A percentile compares a stretch with the other conserved stretches of the same genome.
These are phyloP conservation scores for Endocarpon pusillum DNA, from an alignment of 495 filamentous ascomycete genomes.

Conservation along the genomic window DNA sequence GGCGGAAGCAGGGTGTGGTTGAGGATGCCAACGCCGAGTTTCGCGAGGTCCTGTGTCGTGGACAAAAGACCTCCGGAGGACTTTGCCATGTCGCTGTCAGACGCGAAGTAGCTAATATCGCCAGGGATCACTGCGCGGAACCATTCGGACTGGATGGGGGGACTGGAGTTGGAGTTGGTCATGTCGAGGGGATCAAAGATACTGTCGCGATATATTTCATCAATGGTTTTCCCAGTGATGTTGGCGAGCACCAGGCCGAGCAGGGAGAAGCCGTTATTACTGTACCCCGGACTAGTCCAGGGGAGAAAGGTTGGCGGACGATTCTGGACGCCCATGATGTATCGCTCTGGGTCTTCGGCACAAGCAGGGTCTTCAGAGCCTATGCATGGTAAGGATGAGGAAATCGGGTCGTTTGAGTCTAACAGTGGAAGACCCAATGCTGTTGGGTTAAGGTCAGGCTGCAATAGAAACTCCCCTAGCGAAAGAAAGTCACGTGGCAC, in stretches of 20 bases:
- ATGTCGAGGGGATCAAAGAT: conserved; percentile 17
- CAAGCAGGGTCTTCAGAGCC: neutral
- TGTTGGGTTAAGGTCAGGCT: conserved; percentile 6
- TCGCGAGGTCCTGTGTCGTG: conserved; percentile 30
- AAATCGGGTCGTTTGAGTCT: conserved; percentile 14
- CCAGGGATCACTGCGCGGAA: conserved; percentile 11
- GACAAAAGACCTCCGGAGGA: conserved; percentile 39
- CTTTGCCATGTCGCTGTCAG: conserved; percentile 5
- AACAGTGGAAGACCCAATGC: conserved; percentile 19
- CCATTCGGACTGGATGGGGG: conserved; percentile 3
- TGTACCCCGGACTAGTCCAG: conserved; percentile 17
- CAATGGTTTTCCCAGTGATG: conserved; percentile 12
- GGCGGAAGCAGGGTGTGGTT: conserved; percentile 27
- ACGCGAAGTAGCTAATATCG: conserved; percentile 3
- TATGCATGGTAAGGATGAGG: conserved; percentile 3
- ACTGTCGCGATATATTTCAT: conserved; percentile 10
- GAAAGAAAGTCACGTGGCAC: conserved; percentile 22
- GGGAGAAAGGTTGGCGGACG: conserved; percentile 14
- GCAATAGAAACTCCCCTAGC: conserved; percentile 4
- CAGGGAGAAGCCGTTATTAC: conserved; percentile 17
- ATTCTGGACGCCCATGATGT: too few relatives aligned
- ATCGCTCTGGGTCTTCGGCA: conserved; percentile 2
- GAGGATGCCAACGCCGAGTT: conserved; percentile 37
- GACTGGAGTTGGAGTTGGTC: conserved; percentile 6
- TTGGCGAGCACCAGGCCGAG: conserved; percentile 17